Evolutionary conservation across 257 asterid genomes (phyloP), one percentile per base, ranked within the genome.

Genomic region (Solanum sitiens): DNA sequence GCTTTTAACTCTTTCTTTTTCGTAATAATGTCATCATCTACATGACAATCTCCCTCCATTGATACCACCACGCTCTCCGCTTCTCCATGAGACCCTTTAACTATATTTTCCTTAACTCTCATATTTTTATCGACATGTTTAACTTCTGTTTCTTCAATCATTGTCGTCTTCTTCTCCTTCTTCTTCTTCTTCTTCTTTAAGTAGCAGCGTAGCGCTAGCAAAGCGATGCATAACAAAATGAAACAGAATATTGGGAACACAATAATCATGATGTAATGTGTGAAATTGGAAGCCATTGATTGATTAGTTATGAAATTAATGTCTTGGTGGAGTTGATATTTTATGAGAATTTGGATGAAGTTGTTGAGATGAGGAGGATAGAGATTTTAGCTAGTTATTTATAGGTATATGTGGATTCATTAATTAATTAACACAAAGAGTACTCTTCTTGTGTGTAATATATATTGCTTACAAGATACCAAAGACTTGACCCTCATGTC

Each of bases 401-500:
- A 85, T 85, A 85, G 44, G 42, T 21, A 39, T 39, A 42, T 7
- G 39, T 37, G 39, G 79, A 61, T 27, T 27, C 30, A 65, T 37
- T 16, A 27, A 11, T 23, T 27, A 27, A 79, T 79, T 56, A 56
- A 56, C n/a, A 18, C n/a, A 45, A 59, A 33, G 50, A 61, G 47
- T 16, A 56, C 65, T 39, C 30, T 23, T 39, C 30, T 88, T 83
- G 88, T 20, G 23, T 56, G 65, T 40, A n/a, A n/a, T n/a, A n/a
- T n/a, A n/a, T n/a, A 45, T 83, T 91, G 93, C 94, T 93, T 93
- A 89, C 84, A 92, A 90, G 95, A 87, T 89, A 89, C 23, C 88
- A 37, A 86, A 89, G 87, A 92, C 95, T 92, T 92, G 89, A 67
- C 92, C 89, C 91, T 74, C 87, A 90, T 92, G 85, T 88, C 77